Evolutionary conservation across 78 protist species (phyloP).

Genomic region (Diacronema lutheri): DNA sequence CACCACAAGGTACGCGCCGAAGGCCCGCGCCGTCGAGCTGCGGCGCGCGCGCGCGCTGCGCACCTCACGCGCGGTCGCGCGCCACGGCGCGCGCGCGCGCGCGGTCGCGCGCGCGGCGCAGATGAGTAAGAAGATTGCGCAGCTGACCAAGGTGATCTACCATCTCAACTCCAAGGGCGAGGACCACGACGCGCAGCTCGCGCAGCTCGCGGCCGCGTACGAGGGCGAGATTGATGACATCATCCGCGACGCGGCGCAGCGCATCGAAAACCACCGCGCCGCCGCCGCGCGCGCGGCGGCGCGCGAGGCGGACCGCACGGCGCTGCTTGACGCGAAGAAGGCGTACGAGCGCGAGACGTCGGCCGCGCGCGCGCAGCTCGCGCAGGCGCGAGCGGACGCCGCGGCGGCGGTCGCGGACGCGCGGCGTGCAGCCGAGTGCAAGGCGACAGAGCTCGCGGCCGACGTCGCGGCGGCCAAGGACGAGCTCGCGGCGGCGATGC

Average conservation of each 20-base stretch:
- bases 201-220: background rate
- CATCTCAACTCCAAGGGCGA: conserved; percentile 2
- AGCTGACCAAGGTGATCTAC: conserved; percentile 11
- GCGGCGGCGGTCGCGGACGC: too few relatives aligned
- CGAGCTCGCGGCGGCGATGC: background rate
- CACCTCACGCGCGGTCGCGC: too few relatives aligned
- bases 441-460: background rate
- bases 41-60: too few relatives aligned
- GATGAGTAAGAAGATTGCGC: background rate
- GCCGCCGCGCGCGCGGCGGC: background rate
- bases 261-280: background rate
- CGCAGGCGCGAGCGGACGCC: too few relatives aligned
- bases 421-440: background rate
- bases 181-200: background rate
- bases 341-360: background rate
- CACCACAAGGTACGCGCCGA: too few relatives aligned
- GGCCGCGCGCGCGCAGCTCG: background rate
- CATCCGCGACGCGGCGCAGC: background rate
- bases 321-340: background rate
- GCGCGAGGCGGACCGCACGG: too few relatives aligned
- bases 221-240: background rate
- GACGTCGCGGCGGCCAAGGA: background rate
- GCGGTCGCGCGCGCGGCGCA: too few relatives aligned
- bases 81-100: too few relatives aligned
- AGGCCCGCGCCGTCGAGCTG: too few relatives aligned